These are phyloP conservation scores for Punctularia strigosozonata DNA, from an alignment of 768 basidiomycete genomes.

Conservation along the genomic window DNA sequence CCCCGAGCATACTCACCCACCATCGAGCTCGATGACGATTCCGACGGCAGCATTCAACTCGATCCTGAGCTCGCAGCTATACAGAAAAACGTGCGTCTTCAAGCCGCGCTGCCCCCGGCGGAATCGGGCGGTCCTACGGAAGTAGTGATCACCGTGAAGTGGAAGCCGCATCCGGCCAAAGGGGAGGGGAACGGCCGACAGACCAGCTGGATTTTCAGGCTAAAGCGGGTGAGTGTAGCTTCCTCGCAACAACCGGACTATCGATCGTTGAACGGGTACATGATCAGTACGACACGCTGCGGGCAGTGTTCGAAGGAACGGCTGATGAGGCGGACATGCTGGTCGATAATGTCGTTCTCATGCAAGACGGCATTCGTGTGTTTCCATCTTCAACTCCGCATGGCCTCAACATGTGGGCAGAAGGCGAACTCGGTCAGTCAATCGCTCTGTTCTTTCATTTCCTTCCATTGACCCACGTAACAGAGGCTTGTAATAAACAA, in stretches of 20 bases:
- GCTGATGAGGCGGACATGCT: constrained; percentile 50
- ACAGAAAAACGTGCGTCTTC: constrained; percentile 25
- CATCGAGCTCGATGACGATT: constrained; percentile 28
- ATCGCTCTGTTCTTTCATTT: not conserved
- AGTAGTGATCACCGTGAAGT: constrained; percentile 45
- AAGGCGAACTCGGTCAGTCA: constrained; percentile 51
- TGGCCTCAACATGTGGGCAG: constrained; percentile 53
- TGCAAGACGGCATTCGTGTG: constrained; percentile 47
- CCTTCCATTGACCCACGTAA: constrained; percentile 2
- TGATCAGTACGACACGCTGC: constrained; percentile 51
- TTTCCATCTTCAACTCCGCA: constrained; percentile 61
- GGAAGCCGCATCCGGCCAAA: constrained; percentile 57
- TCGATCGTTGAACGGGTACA: not conserved
- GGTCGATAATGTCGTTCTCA: constrained; percentile 43
- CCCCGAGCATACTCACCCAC: constrained; percentile 38
- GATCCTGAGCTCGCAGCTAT: constrained; percentile 57
- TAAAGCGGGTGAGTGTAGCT: constrained; percentile 39
- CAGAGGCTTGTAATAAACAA: constrained; percentile 54
- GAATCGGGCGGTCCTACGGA: constrained; percentile 20
- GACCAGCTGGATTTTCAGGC: constrained; percentile 37
- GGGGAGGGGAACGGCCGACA: constrained; percentile 27
- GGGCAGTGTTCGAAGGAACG: constrained; percentile 47
- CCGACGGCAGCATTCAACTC: constrained; percentile 34
- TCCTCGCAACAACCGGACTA: not conserved
- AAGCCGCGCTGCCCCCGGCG: constrained; percentile 14